A percentile compares a stretch with the other conserved stretches of the same genome.
Evolutionary conservation across 768 basidiomycete species (phyloP).

Genomic region (Phanerodontia chrysosporium): DNA sequence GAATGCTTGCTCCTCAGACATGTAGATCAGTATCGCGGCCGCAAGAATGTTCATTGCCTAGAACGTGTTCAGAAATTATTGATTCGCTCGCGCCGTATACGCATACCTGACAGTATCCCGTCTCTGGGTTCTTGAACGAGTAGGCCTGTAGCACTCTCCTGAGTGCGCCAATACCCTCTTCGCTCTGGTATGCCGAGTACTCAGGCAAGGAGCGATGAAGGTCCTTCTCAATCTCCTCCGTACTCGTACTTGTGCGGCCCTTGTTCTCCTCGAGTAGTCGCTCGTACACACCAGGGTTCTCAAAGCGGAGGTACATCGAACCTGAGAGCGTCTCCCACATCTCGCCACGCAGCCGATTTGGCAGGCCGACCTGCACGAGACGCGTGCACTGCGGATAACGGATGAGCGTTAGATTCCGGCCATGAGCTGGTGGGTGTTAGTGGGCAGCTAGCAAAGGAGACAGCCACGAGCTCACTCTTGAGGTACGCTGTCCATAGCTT

Average conservation of each 20-base stretch:
- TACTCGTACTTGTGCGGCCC: slow-evolving; percentile 79
- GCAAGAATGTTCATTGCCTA: not conserved
- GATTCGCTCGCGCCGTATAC: no score
- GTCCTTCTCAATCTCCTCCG: slow-evolving; percentile 99
- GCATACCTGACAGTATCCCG: slow-evolving; percentile 90
- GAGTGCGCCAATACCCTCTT: slow-evolving; percentile 80
- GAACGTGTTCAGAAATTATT: no score
- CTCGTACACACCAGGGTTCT: slow-evolving; percentile 80
- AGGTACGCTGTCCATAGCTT: slow-evolving; percentile 94
- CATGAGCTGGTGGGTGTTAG: slow-evolving; percentile 58
- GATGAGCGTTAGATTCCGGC: slow-evolving; percentile 90
- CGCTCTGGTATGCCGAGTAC: slow-evolving; percentile 91
- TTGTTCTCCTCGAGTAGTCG: slow-evolving; percentile 70
- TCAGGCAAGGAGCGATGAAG: slow-evolving; percentile 93
- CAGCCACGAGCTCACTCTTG: slow-evolving; percentile 43
- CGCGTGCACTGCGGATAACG: slow-evolving; percentile 96
- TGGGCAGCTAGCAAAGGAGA: slow-evolving; percentile 1
- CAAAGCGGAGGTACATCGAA: slow-evolving; percentile 84
- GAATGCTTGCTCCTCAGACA: slow-evolving; percentile 98
- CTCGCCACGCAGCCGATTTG: slow-evolving; percentile 91
- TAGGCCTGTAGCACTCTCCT: slow-evolving; percentile 92
- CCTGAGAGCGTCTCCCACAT: slow-evolving; percentile 98
- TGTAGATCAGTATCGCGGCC: slow-evolving; percentile 56
- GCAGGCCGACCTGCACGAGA: slow-evolving; percentile 95
- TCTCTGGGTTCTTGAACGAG: slow-evolving; percentile 89